Evolutionary conservation across 2,329 filamentous ascomycete species (phyloP).

Genomic region (Thelonectria discophora): DNA sequence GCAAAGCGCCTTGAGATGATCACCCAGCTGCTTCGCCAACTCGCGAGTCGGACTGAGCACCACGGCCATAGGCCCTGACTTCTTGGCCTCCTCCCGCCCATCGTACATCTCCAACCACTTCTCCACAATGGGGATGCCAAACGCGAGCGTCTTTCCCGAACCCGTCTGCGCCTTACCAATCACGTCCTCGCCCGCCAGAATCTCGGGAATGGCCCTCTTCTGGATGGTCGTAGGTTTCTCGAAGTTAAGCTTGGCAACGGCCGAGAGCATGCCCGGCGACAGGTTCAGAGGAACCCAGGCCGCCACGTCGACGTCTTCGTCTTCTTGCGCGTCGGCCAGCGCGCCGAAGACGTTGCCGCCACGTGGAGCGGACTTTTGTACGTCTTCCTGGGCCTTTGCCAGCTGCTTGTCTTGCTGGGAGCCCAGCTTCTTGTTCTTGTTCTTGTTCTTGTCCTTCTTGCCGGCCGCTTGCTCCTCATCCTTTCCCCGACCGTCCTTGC

Average conservation of each 20-base stretch:
- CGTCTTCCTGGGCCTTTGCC: slow-evolving; percentile 48
- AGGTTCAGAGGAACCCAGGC: slow-evolving; percentile 81
- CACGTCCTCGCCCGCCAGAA: slow-evolving; percentile 85
- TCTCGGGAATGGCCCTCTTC: slow-evolving; percentile 78
- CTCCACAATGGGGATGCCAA: slow-evolving; percentile 92
- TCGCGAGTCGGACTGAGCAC: slow-evolving; percentile 93
- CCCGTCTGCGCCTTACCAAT: slow-evolving; percentile 96
- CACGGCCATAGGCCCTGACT: slow-evolving; percentile 70
- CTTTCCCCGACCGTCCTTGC: slow-evolving; percentile 42
- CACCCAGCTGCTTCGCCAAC: slow-evolving; percentile 87
- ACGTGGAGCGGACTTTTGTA: slow-evolving; percentile 51
- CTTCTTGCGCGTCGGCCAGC: slow-evolving; percentile 62
- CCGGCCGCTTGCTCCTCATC: slow-evolving; percentile 45
- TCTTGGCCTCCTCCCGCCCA: slow-evolving; percentile 45
- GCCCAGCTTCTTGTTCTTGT: slow-evolving; percentile 46
- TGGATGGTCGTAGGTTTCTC: slow-evolving; percentile 85
- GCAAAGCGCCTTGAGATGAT: slow-evolving; percentile 82
- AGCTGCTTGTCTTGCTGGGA: slow-evolving; percentile 45
- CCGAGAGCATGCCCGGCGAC: slow-evolving; percentile 74
- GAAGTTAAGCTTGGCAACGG: slow-evolving; percentile 83
- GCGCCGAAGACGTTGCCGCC: slow-evolving; percentile 63
- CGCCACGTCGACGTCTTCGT: slow-evolving; percentile 73
- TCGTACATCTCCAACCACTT: slow-evolving; percentile 69
- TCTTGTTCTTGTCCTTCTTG: slow-evolving; percentile 39
- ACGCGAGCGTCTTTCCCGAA: slow-evolving; percentile 95